These are phyloP conservation scores for Chlorella sp. DNA, from an alignment of 139 green algal species.

Conservation along the genomic window DNA sequence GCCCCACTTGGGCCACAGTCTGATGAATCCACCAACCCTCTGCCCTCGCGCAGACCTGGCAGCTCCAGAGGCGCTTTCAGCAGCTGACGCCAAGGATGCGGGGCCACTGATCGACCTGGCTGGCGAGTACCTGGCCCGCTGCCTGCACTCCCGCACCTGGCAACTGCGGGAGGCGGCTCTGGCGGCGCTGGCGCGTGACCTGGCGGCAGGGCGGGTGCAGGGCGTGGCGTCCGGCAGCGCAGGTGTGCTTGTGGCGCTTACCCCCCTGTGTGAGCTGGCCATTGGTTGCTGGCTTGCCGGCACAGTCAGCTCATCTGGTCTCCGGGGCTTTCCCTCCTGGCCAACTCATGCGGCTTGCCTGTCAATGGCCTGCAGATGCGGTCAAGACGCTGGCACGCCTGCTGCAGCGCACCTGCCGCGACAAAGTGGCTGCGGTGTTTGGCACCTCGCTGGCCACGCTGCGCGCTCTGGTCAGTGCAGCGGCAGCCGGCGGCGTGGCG, in stretches of 20 bases:
- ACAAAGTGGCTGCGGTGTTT: slow-evolving; percentile 78
- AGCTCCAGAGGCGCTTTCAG: slow-evolving; percentile 69
- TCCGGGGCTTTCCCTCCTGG: no score
- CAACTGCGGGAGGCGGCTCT: slow-evolving; percentile 88
- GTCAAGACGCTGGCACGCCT: slow-evolving; percentile 36
- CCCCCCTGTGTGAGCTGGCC: neutral
- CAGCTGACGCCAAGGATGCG: slow-evolving; percentile 58
- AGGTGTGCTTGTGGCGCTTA: neutral
- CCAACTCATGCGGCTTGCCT: no score
- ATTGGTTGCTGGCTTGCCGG: neutral
- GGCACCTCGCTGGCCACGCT: slow-evolving; percentile 50
- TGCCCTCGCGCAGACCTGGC: slow-evolving; percentile 63
- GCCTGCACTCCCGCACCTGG: slow-evolving; percentile 83
- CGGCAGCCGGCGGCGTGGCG: slow-evolving; percentile 35
- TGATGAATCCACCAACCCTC: neutral
- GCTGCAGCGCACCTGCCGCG: slow-evolving; percentile 24
- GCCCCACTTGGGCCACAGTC: no score
- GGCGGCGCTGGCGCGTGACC: slow-evolving; percentile 16
- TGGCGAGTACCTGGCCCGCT: slow-evolving; percentile 77
- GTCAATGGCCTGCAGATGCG: slow-evolving; percentile 8
- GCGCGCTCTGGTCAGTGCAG: slow-evolving; percentile 46
- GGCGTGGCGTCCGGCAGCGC: neutral
- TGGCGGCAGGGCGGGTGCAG: slow-evolving; percentile 23
- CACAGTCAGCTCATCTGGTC: no score
- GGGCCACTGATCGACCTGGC: slow-evolving; percentile 68